Evolutionary conservation across 2,329 filamentous ascomycete genomes (phyloP).

Genomic region (Stenocarpella maydis): DNA sequence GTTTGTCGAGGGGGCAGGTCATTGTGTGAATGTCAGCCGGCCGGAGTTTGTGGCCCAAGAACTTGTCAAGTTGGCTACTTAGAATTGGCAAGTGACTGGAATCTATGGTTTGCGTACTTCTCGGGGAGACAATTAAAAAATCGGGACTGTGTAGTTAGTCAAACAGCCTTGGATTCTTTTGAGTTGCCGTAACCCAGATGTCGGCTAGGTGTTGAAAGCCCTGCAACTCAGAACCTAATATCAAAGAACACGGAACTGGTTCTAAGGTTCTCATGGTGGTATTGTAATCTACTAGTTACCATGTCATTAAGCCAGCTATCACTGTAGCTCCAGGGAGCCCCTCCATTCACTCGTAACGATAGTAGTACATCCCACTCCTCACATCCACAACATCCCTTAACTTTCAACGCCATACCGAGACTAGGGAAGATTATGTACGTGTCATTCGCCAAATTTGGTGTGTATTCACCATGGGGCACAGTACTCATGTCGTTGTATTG

Average conservation of each 20-base stretch:
- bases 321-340: too few relatives aligned
- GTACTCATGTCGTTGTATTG: constrained; percentile 14
- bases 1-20: constrained; percentile 24
- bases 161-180: too few relatives aligned
- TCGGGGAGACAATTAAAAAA: too few relatives aligned
- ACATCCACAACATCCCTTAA: neutral
- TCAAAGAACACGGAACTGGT: too few relatives aligned
- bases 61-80: constrained; percentile 28
- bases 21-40: constrained; percentile 11
- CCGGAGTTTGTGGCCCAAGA: constrained; percentile 29
- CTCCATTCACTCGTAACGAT: neutral
- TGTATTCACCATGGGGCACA: constrained; percentile 12
- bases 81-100: neutral
- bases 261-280: too few relatives aligned
- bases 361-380: neutral
- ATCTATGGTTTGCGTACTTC: too few relatives aligned
- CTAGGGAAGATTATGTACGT: constrained; percentile 1
- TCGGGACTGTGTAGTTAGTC: too few relatives aligned
- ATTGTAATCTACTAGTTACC: too few relatives aligned
- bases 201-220: too few relatives aligned
- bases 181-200: too few relatives aligned
- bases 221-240: too few relatives aligned
- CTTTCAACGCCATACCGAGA: neutral
- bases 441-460: neutral
- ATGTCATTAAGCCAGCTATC: too few relatives aligned